Evolutionary conservation across 306 rosid species (phyloP), one percentile per base, ranked within the genome.

Genomic region (Quercus suber): DNA sequence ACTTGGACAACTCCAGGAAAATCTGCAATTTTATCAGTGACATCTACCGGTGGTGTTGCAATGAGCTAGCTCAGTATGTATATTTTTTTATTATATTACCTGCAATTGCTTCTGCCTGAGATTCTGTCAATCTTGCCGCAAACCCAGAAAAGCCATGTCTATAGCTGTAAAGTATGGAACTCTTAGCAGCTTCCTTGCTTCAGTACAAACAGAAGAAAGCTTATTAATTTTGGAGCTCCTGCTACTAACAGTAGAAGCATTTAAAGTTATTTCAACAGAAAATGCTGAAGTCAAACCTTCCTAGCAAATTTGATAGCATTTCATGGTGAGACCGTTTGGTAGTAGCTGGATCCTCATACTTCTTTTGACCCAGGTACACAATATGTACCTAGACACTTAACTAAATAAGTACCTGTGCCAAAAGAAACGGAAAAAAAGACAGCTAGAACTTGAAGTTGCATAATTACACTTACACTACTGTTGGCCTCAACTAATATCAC

Each of bases 71-170:
- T 71, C 61, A 73, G 75, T 61, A 18, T 60, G 33, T 63, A 49
- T 45, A 56, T 76, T 21, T 30, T 56, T 67, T 31, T 60, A 83
- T 73, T 58, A 74, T 55, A 25, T 51, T 86, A 90, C 92, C 83
- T 41, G 88, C 91, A 74, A 88, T 84, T 71, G 79, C 82, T 80
- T 89, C 86, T 18, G 90, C 94, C 79, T 93, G 88, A 75, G 84
- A 80, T 70, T 89, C 83, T 52, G 94, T 89, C 71, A 91, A 69
- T 84, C 87, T 89, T 71, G 96, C 98, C 12, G 98, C 94, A 82
- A 91, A 93, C 20, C 96, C 98, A 77, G 98, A 93, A 84, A 91
- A 91, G 18, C 98, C 96, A 80, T 93, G 91, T 83, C 77, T 89
- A 28, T 93, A 93, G 89, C 96, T 91, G 79, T 93, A 93, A 53